Percentiles rank a stretch among this genome's conserved stretches.
phyloP scores from a whole-genome alignment of 2,329 filamentous ascomycete species.

The Nemania diffusa region DNA sequence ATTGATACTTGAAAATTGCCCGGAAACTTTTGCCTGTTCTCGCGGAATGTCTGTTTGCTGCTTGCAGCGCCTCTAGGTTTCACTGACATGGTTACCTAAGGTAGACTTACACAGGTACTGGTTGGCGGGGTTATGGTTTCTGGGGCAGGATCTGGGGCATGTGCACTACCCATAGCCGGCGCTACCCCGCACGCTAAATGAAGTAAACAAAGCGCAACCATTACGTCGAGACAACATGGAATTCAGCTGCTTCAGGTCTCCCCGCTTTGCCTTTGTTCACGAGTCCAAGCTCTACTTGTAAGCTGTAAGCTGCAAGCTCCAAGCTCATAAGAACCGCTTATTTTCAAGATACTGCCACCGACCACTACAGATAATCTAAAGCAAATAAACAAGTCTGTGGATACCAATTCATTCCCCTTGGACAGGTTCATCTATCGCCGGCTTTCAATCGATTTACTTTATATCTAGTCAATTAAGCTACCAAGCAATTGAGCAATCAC shows the following conservation, averaged over 20 bases:
- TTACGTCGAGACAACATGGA: conserved; percentile 31
- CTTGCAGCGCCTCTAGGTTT: neutral
- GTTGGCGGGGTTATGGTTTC: neutral
- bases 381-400: neutral
- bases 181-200: conserved; percentile 33
- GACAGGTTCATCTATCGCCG: neutral
- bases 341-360: conserved; percentile 5
- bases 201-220: conserved; percentile 31
- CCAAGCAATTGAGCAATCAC: neutral
- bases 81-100: no score
- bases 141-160: conserved; percentile 1
- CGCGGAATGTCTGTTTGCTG: neutral
- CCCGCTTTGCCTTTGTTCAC: conserved; percentile 9
- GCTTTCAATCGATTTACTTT: neutral
- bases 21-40: neutral
- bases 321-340: neutral
- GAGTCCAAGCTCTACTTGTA: neutral
- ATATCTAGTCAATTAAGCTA: neutral
- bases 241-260: conserved; percentile 2
- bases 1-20: no score
- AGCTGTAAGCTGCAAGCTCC: neutral
- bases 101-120: neutral
- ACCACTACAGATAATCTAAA: neutral
- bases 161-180: conserved; percentile 17
- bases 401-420: neutral